Base-by-base conservation (phyloP, 1,139 yeast species). In the Pichia sp. region DNA sequence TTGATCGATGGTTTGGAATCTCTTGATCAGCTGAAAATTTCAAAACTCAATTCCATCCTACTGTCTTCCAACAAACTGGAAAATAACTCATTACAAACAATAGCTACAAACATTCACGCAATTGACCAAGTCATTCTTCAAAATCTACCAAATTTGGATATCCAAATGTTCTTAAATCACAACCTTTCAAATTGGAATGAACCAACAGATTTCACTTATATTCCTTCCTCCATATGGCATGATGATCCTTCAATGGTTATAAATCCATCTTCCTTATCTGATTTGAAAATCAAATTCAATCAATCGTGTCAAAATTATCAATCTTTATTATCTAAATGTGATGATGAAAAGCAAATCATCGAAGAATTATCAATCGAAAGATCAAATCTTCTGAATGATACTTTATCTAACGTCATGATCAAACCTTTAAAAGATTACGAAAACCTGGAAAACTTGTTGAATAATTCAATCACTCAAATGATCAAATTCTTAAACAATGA, bases 141-240 rank as follows among this genome's bases (percentile, higher is more conserved):
- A 64, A 95, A 95, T 67, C 70, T 77, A 48, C 95, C 96, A 1
- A 72, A 72, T 45, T 72, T 90, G 52, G 97, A 90, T 68, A 79
- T 91, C 0, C 85, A 89, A 39, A 93, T 95, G 98, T 95, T 84
- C 69, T 82, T 90, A 53, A 90, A 90, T 64, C 99, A 95, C 69
- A 95, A 95, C 64, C 55, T 72, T 28, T 77, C 76, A 38, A 73
- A 71, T 27, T 93, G 97, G 97, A 74, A 75, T 47, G 98, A 90
- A 62, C 99, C 98, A 0, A 73, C 73, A 7, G 98, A 93, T 68
- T 88, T 85, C 65, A 78, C 80, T 59, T 95, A 85, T 63, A 79
- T 88, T 59, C 97, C 98, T 1, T 84, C 96, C 42, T 83, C 91
- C 36, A 86, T 95, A 48, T 95, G 99, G 99, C 98, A 91, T 68